phyloP scores from a whole-genome alignment of 139 green algal species.

The Zygnema circumcarinatum region DNA sequence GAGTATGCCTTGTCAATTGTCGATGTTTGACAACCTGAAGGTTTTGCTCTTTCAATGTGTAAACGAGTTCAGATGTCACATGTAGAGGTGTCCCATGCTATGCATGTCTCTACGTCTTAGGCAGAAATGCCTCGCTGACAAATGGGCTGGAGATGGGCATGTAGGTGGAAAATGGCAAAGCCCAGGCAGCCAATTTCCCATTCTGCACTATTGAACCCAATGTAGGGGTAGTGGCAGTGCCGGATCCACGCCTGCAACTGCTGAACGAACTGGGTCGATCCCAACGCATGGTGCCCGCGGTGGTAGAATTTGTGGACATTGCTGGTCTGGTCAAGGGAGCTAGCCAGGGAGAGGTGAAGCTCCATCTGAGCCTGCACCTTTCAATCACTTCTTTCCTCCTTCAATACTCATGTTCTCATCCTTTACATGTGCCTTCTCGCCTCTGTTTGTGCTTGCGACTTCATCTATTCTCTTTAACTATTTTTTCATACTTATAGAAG shows the following conservation, averaged over 20 bases:
- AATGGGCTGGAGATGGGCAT: background rate
- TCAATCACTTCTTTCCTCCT: background rate
- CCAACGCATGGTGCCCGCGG: conserved; percentile 81
- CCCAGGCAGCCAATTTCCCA: conserved; percentile 94
- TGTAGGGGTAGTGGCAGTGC: conserved; percentile 78
- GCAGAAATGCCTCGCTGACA: too few relatives aligned
- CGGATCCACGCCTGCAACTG: conserved; percentile 70
- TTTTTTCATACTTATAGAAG: too few relatives aligned
- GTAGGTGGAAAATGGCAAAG: conserved; percentile 79
- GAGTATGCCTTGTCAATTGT: too few relatives aligned
- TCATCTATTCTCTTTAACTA: conserved; percentile 80
- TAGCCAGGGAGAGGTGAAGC: conserved; percentile 53
- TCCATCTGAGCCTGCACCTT: background rate
- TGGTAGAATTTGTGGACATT: conserved; percentile 98
- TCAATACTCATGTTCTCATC: background rate
- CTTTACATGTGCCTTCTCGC: conserved; percentile 16
- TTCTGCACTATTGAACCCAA: conserved; percentile 99
- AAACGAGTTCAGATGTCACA: too few relatives aligned
- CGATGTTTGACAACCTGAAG: too few relatives aligned
- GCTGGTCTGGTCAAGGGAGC: conserved; percentile 86
- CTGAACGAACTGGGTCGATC: conserved; percentile 76
- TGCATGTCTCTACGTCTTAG: too few relatives aligned
- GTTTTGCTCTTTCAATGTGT: too few relatives aligned
- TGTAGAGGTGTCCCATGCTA: too few relatives aligned
- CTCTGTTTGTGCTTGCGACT: background rate